Base-by-base conservation (phyloP, 345 rosid genomes). In the Iberis pinnata region DNA sequence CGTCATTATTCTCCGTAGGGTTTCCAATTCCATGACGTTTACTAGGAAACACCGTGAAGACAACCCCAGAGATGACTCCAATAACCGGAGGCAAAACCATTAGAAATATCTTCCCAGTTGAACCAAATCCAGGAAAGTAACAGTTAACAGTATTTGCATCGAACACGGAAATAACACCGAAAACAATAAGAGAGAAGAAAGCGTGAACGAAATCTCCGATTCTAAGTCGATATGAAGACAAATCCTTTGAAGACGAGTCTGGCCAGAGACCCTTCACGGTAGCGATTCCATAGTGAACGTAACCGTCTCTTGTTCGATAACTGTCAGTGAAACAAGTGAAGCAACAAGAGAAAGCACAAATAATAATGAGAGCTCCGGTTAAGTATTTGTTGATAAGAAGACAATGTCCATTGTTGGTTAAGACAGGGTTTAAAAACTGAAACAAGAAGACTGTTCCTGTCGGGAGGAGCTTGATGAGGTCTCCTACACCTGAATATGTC, bases 1-100 rank as follows among this genome's bases (percentile, higher is more conserved):
- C 58, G n/a, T 68, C 68, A 27, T 43, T 60, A 39, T 61, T 44
- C n/a, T 61, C 67, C 12, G 80, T 46, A 20, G 86, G 89, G 73
- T 89, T 83, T 17, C 97, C 97, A 49, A 89, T 77, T 18, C 95
- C 97, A 39, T 86, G 85, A 62, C 97, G 89, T 0, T 58, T 75
- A 75, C 70, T 77, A 14, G 97, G 94, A 48, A 86, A 84, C 41
- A 74, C 36, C 67, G 73, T 68, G 78, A 84, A 89, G 2, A 82
- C 52, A 1, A 56, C 4, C 0, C 94, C 71, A 7, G 94, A 69
- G 42, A 84, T 11, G 0, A 70, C 72, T 25, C 97, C 96, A 4
- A 84, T 73, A 11, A 64, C 82, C 1, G 94, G 88, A 37, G 94
- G 97, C 60, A 89, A 62, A 60, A 46, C 73, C 88, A 76, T 68